A percentile compares a stretch with the other conserved stretches of the same genome.
Conservation (phyloP, 495 filamentous ascomycete species). For the Hypomontagnella monticulosa region DNA sequence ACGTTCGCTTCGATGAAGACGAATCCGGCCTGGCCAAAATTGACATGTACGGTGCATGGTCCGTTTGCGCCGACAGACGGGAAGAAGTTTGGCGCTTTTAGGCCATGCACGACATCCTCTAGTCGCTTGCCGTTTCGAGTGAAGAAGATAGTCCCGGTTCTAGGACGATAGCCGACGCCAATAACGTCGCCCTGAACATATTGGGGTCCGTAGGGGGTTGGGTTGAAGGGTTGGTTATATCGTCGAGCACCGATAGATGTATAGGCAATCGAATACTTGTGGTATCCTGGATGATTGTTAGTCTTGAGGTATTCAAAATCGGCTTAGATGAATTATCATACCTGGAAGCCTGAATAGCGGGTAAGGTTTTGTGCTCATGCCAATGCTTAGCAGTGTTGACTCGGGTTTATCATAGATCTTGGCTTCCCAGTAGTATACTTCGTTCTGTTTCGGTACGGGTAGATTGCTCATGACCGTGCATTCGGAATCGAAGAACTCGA, state of each 20-base stretch:
- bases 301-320: neutral
- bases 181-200: slow-evolving; percentile 94
- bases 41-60: slow-evolving; percentile 91
- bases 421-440: slow-evolving; percentile 99
- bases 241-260: slow-evolving; percentile 85
- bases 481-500: slow-evolving; percentile 97
- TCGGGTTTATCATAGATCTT: slow-evolving; percentile 99
- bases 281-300: slow-evolving; percentile 69
- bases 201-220: slow-evolving; percentile 80
- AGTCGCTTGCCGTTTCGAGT: slow-evolving; percentile 97
- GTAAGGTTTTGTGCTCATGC: slow-evolving; percentile 96
- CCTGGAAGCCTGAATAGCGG: slow-evolving; percentile 93
- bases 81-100: slow-evolving; percentile 96
- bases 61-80: slow-evolving; percentile 95
- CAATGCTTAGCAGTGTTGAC: slow-evolving; percentile 81
- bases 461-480: slow-evolving; percentile 98
- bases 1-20: slow-evolving; percentile 99
- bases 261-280: slow-evolving; percentile 92
- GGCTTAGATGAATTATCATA: slow-evolving; percentile 53
- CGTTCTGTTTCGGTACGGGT: slow-evolving; percentile 97
- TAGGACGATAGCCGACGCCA: slow-evolving; percentile 92
- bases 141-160: slow-evolving; percentile 96
- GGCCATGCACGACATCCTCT: slow-evolving; percentile 91
- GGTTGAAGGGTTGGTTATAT: slow-evolving; percentile 88
- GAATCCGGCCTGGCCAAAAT: slow-evolving; percentile 96